Evolutionary conservation across 179 eudicot genomes (phyloP), one percentile per base, ranked within the genome.

Genomic region (Gypsophila paniculata): DNA sequence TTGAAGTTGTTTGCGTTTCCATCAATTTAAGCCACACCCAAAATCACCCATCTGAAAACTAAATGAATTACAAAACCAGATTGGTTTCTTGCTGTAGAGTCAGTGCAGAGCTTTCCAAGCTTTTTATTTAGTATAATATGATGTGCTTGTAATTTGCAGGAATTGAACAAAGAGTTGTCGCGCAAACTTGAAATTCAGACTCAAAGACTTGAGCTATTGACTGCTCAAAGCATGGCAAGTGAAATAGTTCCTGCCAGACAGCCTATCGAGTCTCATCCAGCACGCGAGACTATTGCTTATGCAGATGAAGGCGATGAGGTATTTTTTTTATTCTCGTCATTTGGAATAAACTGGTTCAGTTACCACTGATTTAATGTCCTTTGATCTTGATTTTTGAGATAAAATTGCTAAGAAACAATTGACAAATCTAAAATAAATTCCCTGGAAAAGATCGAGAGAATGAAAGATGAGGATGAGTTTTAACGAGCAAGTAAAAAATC

Each of bases 241-340:
- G 90, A 76, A 69, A 86, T 75, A 75, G 32, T 65, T 69, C 73
- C 85, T 58, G 55, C 70, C 59, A 86, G 83, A 76, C 85, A 78
- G 77, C 80, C 77, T 38, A 13, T 32, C 29, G 87, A 76, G 72
- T 65, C 88, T 74, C 81, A 49, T 69, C 48, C 51, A 68, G 73
- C 84, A 68, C 85, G 59, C 11, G 96, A 90, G 62, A 86, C 78
- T 66, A 79, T 87, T 69, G 74, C 87, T 5, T 90, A 87, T 84
- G 97, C 97, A 54, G 99, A 94, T 85, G 99, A 94, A 87, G 99
- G 97, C 65, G 99, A 94, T 65, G 96, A 94, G 99, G 99, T 91
- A 88, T 38, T 6, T 7, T 21, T 21, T n/a, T 21, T 61, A 38
- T 39, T 4, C 51, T 60, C 12, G 23, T 36, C 15, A 36, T 70